Evolutionary conservation across 768 basidiomycete species (phyloP).

Genomic region (Ramaria sp.): DNA sequence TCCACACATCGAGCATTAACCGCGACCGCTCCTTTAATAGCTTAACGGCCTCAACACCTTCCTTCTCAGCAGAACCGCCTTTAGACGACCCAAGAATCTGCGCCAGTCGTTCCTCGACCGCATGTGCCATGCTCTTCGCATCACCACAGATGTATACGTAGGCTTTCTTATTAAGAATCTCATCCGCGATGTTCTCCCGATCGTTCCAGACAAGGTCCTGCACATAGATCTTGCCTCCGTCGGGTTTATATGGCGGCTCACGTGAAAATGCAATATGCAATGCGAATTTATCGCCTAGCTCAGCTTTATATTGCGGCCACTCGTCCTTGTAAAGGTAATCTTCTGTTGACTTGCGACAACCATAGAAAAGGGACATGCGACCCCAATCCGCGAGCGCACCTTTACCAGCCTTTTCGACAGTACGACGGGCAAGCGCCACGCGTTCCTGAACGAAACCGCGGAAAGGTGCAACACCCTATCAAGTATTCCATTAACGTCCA

Average conservation of each 20-base stretch:
- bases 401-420: conserved; percentile 89
- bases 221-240: conserved; percentile 97
- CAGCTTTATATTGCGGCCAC: conserved; percentile 80
- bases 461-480: conserved; percentile 96
- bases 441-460: conserved; percentile 98
- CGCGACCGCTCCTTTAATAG: conserved; percentile 89
- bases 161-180: conserved; percentile 90
- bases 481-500: conserved; percentile 11
- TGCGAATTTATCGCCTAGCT: conserved; percentile 85
- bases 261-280: conserved; percentile 89
- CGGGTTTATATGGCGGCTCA: conserved; percentile 72
- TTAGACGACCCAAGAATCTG: conserved; percentile 86
- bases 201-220: conserved; percentile 93
- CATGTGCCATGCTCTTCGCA: conserved; percentile 91
- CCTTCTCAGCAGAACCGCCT: conserved; percentile 78
- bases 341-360: conserved; percentile 79
- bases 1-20: conserved; percentile 84
- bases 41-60: conserved; percentile 88
- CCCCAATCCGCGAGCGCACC: conserved; percentile 96
- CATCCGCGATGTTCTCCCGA: conserved; percentile 69
- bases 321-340: conserved; percentile 95
- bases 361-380: conserved; percentile 88
- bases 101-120: conserved; percentile 84
- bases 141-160: conserved; percentile 97
- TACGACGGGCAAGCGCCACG: conserved; percentile 88